Evolutionary conservation across 108 stramenopile species (phyloP), one percentile per base, ranked within the genome.

Genomic region (Conticribra weissflogii): DNA sequence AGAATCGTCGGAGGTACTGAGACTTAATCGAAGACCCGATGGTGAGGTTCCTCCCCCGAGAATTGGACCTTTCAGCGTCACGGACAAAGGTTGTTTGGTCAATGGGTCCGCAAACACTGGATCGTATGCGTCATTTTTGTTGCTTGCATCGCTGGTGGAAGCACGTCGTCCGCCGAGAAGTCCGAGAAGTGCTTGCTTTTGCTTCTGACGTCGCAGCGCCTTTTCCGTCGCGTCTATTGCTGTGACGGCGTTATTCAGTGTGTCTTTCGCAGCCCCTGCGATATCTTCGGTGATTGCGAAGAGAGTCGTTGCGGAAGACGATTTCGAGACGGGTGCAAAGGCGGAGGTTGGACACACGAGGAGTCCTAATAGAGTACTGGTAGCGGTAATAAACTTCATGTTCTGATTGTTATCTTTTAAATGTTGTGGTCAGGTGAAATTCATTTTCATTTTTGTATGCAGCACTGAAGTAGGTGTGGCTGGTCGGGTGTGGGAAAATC

Each of bases 81-180:
- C 71, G 31, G 54, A 33, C 0, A 91, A 29, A 9, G 85, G 79
- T 69, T 88, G 88, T 56, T 94, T 94, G 2, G 93, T 89, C 9
- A 79, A 24, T 0, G 93, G 93, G 64, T 91, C 89, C 7, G 79
- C 90, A 32, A 91, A 71, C 2, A 94, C 74, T 19, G 88, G 63
- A 66, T 94, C 93, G 23, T 65, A 59, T 8, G 55, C 18, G n/a
- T 48, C 33, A n/a, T n/a, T 22, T 3, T 50, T 29, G 28, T 56
- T 46, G 14, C 18, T 56, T 3, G 0, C 41, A 22, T 58, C 28
- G 18, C 47, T 63, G 21, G 55, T 45, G 17, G 54, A 46, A 18
- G 47, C 58, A 18, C 58, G 33, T 33, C 59, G 41, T 24, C 63
- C 59, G 22, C 77, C 69, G 14, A 78, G 69, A n/a, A 56, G 64